phyloP scores from a whole-genome alignment of 768 basidiomycete species.

The Rhizopogon rudus region DNA sequence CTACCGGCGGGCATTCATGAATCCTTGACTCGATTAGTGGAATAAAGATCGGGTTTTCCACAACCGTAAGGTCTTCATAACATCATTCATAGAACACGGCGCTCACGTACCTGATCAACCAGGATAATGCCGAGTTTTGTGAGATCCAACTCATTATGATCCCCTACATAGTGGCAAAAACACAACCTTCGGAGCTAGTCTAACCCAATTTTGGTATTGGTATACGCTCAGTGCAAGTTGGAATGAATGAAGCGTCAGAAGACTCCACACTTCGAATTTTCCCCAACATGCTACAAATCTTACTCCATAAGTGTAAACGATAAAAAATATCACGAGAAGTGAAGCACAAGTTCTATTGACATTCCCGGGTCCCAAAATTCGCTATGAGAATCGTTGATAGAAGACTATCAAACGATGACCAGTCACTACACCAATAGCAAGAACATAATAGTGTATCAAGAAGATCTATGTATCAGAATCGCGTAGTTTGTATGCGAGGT shows the following conservation, averaged over 20 bases:
- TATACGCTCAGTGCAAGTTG: constrained; percentile 13
- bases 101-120: constrained; percentile 1
- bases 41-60: constrained; percentile 1
- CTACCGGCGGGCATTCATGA: not conserved
- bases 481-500: constrained; percentile 2
- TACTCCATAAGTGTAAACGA: constrained; percentile 1
- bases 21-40: not conserved
- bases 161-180: no score
- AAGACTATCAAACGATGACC: not conserved
- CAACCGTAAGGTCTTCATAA: constrained; percentile 1
- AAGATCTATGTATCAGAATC: constrained; percentile 6
- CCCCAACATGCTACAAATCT: not conserved
- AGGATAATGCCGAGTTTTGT: not conserved
- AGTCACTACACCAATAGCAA: not conserved
- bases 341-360: constrained; percentile 4
- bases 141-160: not conserved
- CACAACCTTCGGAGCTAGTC: not conserved
- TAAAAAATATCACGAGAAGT: constrained; percentile 2
- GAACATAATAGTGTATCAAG: not conserved
- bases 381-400: not conserved
- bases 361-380: constrained; percentile 7
- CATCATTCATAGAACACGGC: not conserved
- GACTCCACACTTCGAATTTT: constrained; percentile 1
- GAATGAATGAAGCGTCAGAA: not conserved
- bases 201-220: constrained; percentile 18